Base-by-base conservation (phyloP, 495 filamentous ascomycete genomes). In the Rhypophila decipiens region DNA sequence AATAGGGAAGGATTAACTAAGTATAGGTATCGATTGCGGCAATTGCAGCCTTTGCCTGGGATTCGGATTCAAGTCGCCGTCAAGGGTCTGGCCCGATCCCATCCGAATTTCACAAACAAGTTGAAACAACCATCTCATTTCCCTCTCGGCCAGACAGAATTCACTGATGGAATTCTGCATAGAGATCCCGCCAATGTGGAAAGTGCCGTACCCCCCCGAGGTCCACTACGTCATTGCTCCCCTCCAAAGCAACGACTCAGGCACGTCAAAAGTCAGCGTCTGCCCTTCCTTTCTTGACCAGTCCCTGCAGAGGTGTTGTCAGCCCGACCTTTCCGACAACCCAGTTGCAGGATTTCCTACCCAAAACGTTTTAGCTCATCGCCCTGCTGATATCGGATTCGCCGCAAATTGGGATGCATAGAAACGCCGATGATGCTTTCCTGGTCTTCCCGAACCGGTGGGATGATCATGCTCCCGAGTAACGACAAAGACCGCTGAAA, bases 141-240 rank as follows among this genome's bases (percentile, higher is more conserved):
- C n/a, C n/a, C n/a, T n/a, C n/a, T n/a, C n/a, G n/a, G n/a, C n/a
- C n/a, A n/a, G n/a, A n/a, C n/a, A n/a, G n/a, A n/a, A n/a, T n/a
- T n/a, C n/a, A n/a, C n/a, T n/a, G n/a, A n/a, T n/a, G n/a, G n/a
- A n/a, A n/a, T n/a, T n/a, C n/a, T n/a, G 31, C 31, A 35, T 2
- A 35, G 5, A 35, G 5, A 35, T 31, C 39, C 49, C 39, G 43
- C 52, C 46, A 35, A 56, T 50, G 45, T 53, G 56, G 59, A 55
- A n/a, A 59, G 56, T 62, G 59, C 56, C 59, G 59, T 52, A 42
- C 36, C 17, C 34, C 24, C 34, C 18, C 46, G 36, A 24, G 39
- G 42, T 43, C 23, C 42, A 24, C 54, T 60, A 60, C 58, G 58
- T 60, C 58, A 60, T 60, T 48, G 2, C 15, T 20, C 11, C 35